Evolutionary conservation across 1,139 yeast genomes (phyloP).

Genomic region (Candida sp.): DNA sequence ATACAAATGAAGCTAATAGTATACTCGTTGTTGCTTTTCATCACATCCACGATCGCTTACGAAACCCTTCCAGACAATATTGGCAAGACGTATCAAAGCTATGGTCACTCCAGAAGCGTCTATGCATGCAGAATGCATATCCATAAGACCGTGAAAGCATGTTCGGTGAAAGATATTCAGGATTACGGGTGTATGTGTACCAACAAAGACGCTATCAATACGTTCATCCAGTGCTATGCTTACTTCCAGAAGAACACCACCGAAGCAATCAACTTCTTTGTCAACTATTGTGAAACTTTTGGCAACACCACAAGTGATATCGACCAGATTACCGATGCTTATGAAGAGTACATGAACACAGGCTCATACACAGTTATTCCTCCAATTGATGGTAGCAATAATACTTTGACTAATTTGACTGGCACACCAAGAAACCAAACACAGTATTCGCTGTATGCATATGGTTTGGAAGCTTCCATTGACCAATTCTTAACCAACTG

Average conservation of each 20-base stretch:
- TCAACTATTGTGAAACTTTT: conserved; percentile 16
- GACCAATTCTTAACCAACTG: conserved; percentile 35
- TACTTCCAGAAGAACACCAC: conserved; percentile 7
- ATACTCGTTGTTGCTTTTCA: not conserved
- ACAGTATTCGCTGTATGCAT: conserved; percentile 6
- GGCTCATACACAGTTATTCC: conserved; percentile 19
- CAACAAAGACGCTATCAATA: conserved; percentile 15
- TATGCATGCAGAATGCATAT: conserved; percentile 7
- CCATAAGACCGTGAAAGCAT: conserved; percentile 16
- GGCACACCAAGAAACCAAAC: not conserved
- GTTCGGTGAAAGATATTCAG: conserved; percentile 8
- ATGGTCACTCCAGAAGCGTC: conserved; percentile 3
- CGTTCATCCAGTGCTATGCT: conserved; percentile 19
- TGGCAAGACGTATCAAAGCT: conserved; percentile 6
- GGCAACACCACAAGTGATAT: conserved; percentile 16
- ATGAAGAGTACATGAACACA: conserved; percentile 17
- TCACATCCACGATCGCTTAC: not conserved
- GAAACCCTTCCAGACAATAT: not conserved
- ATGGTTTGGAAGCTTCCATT: conserved; percentile 8
- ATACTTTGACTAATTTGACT: not conserved
- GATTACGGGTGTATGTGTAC: conserved; percentile 15
- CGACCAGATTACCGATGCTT: conserved; percentile 20
- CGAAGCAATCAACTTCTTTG: conserved; percentile 8
- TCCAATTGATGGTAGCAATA: conserved; percentile 18
- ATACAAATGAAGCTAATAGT: not conserved